Base-by-base conservation (phyloP, 164 flowering plant genomes). In the Magnolia changhungtana region DNA sequence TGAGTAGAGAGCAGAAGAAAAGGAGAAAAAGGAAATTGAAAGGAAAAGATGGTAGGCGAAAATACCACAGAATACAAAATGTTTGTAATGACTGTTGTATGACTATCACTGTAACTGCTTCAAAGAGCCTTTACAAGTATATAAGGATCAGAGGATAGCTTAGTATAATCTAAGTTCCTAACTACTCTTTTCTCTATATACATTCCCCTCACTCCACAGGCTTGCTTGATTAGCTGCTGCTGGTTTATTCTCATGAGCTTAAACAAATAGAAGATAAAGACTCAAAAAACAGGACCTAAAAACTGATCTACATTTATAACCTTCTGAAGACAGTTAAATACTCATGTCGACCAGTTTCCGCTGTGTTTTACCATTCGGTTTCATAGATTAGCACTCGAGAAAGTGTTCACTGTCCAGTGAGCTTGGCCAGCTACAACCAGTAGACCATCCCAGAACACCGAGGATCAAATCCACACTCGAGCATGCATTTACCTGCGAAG, bases 401-500 rank as follows among this genome's bases (percentile, higher is more conserved):
- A 85, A 63, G 65, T 78, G 77, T 13, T 72, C 64, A 52, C 71
- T 78, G 16, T 84, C 90, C 2, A 65, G 68, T 66, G 90, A 86
- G 76, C 86, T 81, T 23, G 88, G 92, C 97, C 94, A 96, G 80
- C 94, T 96, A 86, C 99, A 96, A 72, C 99, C 99, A 1, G 86
- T 82, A 23, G 99, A 96, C 98, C 96, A 94, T 74, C 90, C 91
- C 74, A 96, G 80, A 70, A 96, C 96, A 63, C 99, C 99, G 20
- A 87, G 87, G 63, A 94, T 83, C 69, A 84, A 75, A 83, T 94
- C 97, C 61, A 90, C 78, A 31, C 85, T 90, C 11, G 89, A 85
- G 77, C 97, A 89, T 51, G 89, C 93, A 76, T 81, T 86, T 31
- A 86, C 89, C 98, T 95, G 92, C 29, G 58, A 63, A 61, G 21